A percentile compares a stretch with the other conserved stretches of the same genome.
Conservation (phyloP, 352 stramenopile genomes). For the Phytophthora sojae region DNA sequence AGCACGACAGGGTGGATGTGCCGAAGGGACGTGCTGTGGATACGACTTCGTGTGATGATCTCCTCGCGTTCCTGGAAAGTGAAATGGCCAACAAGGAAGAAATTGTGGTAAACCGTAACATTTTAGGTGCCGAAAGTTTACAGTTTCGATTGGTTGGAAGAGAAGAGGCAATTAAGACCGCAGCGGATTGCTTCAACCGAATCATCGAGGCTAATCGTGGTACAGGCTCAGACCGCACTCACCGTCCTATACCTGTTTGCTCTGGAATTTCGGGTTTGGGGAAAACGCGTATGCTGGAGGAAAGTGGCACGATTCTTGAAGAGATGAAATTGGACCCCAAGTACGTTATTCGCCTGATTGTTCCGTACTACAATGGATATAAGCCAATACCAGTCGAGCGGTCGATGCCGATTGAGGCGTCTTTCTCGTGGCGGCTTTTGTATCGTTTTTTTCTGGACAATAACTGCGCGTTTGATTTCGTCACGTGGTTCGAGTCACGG, state of each 20-base stretch:
- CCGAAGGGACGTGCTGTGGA: conserved; percentile 25
- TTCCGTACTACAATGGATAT: not conserved
- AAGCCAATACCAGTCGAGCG: not conserved
- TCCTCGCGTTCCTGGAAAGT: conserved; percentile 29
- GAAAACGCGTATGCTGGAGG: conserved; percentile 48
- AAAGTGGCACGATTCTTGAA: conserved; percentile 16
- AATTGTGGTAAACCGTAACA: conserved; percentile 4
- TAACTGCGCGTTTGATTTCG: not conserved
- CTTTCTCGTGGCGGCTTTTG: not conserved
- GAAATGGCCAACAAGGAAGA: conserved; percentile 24
- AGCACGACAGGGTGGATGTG: not conserved
- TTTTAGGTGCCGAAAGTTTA: conserved; percentile 19
- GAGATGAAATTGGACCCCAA: not conserved
- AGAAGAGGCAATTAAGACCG: conserved; percentile 11
- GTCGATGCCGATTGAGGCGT: not conserved
- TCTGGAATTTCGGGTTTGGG: conserved; percentile 46
- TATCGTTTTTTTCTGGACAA: not conserved
- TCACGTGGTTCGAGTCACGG: not conserved
- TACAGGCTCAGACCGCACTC: conserved; percentile 27
- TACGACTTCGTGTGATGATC: conserved; percentile 26
- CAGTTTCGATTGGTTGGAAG: conserved; percentile 25
- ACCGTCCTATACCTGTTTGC: conserved; percentile 35
- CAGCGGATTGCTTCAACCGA: conserved; percentile 10
- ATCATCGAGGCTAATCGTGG: conserved; percentile 8
- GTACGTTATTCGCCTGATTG: not conserved